phyloP scores from a whole-genome alignment of 208 protist genomes.

The Acanthamoeba castellanii region DNA sequence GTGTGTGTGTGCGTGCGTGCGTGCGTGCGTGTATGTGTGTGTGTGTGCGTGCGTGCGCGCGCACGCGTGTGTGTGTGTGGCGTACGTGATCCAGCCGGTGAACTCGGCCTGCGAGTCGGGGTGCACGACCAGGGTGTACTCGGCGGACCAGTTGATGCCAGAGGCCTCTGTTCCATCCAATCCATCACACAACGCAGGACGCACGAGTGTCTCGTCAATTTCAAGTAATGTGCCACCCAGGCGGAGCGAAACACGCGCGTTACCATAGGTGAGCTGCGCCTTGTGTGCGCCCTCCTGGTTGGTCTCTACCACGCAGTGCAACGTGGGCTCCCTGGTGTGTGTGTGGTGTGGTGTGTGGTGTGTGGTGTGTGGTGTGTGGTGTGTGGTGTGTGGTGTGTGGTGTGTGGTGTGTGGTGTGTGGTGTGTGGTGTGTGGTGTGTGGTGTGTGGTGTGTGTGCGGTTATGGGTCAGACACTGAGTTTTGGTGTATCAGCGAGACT shows the following conservation, averaged over 20 bases:
- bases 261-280: conserved; percentile 50
- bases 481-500: neutral
- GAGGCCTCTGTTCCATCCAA: neutral
- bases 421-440: no score
- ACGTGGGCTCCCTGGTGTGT: neutral
- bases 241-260: neutral
- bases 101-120: neutral
- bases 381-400: no score
- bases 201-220: neutral
- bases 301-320: conserved; percentile 47
- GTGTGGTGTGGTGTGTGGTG: no score
- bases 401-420: no score
- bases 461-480: neutral
- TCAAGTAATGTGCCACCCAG: neutral
- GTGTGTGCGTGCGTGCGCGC: no score
- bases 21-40: no score
- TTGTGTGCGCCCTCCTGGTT: neutral
- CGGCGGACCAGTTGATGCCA: conserved; percentile 47
- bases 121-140: conserved; percentile 26
- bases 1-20: no score
- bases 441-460: neutral
- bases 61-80: neutral
- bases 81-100: conserved; percentile 41
- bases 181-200: no score
- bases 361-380: no score